Percentiles rank a stretch among this genome's conserved stretches.
Evolutionary conservation across 768 basidiomycete genomes (phyloP).

Genomic region (Collybia nuda): DNA sequence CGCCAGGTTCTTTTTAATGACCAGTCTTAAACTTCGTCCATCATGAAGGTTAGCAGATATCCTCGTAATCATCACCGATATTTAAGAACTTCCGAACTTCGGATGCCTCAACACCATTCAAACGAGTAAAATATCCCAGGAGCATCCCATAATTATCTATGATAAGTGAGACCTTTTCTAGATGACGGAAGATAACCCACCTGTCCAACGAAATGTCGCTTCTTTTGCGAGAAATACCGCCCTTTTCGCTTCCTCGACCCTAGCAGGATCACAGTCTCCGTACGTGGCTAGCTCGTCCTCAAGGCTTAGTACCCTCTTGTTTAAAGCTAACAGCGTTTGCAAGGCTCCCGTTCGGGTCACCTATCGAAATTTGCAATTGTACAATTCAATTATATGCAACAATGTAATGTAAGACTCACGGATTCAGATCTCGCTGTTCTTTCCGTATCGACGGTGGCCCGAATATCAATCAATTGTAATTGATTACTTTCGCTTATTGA

Average conservation of each 20-base stretch:
- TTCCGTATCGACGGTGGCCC: conserved; percentile 47
- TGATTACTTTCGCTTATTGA: conserved; percentile 42
- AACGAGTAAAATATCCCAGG: conserved; percentile 63
- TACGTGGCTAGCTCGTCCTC: conserved; percentile 74
- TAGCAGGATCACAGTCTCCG: conserved; percentile 81
- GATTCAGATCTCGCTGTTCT: conserved; percentile 55
- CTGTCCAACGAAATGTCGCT: conserved; percentile 86
- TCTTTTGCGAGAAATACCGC: conserved; percentile 79
- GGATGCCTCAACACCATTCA: conserved; percentile 53
- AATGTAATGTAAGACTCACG: conserved; percentile 33
- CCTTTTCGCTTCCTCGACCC: conserved; percentile 73
- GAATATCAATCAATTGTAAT: conserved; percentile 51
- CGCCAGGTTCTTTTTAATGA: too few species aligned
- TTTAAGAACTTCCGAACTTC: conserved; percentile 70
- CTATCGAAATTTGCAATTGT: conserved; percentile 39
- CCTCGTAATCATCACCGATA: conserved; percentile 75
- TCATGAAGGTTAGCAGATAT: conserved; percentile 42
- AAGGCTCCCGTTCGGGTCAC: conserved; percentile 54
- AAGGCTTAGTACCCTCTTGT: conserved; percentile 48
- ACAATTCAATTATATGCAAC: conserved; percentile 3
- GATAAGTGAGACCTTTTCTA: not conserved
- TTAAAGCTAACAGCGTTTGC: conserved; percentile 44
- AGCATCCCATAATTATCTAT: conserved; percentile 72
- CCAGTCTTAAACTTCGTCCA: conserved; percentile 3
- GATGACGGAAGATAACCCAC: conserved; percentile 40